phyloP scores from a whole-genome alignment of 129 eudicot genomes.

The Heracleum sosnowskyi region DNA sequence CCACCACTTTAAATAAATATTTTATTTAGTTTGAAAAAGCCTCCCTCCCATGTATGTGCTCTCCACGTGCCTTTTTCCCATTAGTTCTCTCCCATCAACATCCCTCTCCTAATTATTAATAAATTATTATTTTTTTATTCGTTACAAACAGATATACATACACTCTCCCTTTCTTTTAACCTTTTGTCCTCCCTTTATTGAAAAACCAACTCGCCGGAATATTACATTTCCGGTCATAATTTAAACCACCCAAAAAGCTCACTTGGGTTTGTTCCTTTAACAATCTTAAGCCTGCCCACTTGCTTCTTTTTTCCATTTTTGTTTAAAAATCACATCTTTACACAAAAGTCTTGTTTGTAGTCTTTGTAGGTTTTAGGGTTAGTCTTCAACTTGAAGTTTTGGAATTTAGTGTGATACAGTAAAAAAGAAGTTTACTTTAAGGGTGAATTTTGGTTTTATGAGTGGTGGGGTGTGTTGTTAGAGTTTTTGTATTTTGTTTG shows the following conservation, averaged over 20 bases:
- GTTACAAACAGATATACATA: no score
- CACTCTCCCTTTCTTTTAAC: not conserved
- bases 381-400: constrained; percentile 4
- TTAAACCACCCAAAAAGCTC: not conserved
- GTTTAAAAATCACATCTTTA: not conserved
- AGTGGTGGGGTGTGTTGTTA: not conserved
- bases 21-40: not conserved
- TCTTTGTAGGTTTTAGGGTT: constrained; percentile 17
- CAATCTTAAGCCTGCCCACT: constrained; percentile 3
- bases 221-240: not conserved
- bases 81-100: constrained; percentile 20
- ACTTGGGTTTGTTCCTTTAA: constrained; percentile 2
- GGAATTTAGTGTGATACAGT: not conserved
- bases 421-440: not conserved
- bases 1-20: not conserved
- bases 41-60: constrained; percentile 6
- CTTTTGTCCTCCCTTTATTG: not conserved
- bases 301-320: constrained; percentile 7
- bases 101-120: not conserved
- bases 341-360: constrained; percentile 9
- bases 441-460: constrained; percentile 11
- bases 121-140: not conserved
- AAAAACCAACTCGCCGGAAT: constrained; percentile 1
- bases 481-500: not conserved
- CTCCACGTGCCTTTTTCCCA: constrained; percentile 32